These are phyloP conservation scores for Phytopythium mirpurense DNA, from an alignment of 352 stramenopile species.

Conservation along the genomic window DNA sequence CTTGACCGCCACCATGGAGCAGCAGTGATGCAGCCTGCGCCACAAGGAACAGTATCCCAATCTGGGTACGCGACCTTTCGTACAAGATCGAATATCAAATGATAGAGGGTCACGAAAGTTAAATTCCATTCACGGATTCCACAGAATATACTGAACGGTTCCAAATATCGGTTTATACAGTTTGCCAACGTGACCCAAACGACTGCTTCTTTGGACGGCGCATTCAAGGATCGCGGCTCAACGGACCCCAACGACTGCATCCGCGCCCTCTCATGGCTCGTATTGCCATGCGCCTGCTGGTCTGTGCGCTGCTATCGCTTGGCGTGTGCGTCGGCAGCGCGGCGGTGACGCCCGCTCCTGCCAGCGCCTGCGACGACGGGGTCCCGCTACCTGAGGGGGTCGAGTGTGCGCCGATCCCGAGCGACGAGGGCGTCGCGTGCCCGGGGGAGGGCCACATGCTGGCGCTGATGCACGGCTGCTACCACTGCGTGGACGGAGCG, in stretches of 20 bases:
- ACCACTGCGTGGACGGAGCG: slow-evolving; percentile 28
- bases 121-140: too few relatives aligned
- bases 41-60: too few relatives aligned
- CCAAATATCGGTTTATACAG: too few relatives aligned
- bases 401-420: background rate
- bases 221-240: slow-evolving; percentile 2
- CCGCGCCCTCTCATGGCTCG: background rate
- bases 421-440: background rate
- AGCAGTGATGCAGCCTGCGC: too few relatives aligned
- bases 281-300: background rate
- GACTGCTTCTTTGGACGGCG: too few relatives aligned
- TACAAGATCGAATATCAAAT: too few relatives aligned
- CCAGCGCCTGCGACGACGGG: background rate
- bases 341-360: background rate
- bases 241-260: background rate
- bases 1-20: slow-evolving; percentile 66
- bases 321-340: background rate
- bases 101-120: too few relatives aligned
- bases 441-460: slow-evolving; percentile 13
- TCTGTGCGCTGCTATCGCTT: background rate
- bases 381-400: background rate
- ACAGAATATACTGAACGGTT: too few relatives aligned
- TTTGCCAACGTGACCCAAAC: too few relatives aligned
- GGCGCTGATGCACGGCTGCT: slow-evolving; percentile 45
- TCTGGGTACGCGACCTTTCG: too few relatives aligned